These are phyloP conservation scores for Pisolithus microcarpus DNA, from an alignment of 768 basidiomycete species.

Conservation along the genomic window DNA sequence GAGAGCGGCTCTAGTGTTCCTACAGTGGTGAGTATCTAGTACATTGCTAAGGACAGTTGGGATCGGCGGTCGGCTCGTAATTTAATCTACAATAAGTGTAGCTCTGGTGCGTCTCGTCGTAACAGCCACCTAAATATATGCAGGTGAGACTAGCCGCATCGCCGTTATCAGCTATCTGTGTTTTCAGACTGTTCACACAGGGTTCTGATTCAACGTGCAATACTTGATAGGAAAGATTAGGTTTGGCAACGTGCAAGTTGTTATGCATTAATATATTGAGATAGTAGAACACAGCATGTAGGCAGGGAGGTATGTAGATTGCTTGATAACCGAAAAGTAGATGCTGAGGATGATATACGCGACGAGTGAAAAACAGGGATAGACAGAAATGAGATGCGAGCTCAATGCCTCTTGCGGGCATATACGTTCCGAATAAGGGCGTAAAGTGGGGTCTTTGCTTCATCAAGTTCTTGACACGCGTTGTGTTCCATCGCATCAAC, in stretches of 20 bases:
- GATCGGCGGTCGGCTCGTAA: too few relatives aligned
- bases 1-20: too few relatives aligned
- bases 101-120: too few relatives aligned
- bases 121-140: too few relatives aligned
- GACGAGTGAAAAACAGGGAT: background rate
- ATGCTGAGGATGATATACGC: background rate
- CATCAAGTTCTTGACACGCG: slow-evolving; percentile 45
- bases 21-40: too few relatives aligned
- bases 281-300: background rate
- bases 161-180: too few relatives aligned
- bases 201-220: background rate
- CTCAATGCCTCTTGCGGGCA: slow-evolving; percentile 33
- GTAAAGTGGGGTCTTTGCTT: slow-evolving; percentile 40
- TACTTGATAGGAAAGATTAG: background rate
- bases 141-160: too few relatives aligned
- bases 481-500: slow-evolving; percentile 49
- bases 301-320: background rate
- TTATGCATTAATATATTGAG: background rate
- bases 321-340: background rate
- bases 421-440: slow-evolving; percentile 56
- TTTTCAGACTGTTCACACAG: too few relatives aligned
- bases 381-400: background rate
- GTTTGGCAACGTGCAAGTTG: background rate
- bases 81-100: too few relatives aligned
- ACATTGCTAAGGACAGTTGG: too few relatives aligned